These are phyloP conservation scores for Zea luxurians DNA, from an alignment of 176 grass and related monocot species.

Conservation along the genomic window DNA sequence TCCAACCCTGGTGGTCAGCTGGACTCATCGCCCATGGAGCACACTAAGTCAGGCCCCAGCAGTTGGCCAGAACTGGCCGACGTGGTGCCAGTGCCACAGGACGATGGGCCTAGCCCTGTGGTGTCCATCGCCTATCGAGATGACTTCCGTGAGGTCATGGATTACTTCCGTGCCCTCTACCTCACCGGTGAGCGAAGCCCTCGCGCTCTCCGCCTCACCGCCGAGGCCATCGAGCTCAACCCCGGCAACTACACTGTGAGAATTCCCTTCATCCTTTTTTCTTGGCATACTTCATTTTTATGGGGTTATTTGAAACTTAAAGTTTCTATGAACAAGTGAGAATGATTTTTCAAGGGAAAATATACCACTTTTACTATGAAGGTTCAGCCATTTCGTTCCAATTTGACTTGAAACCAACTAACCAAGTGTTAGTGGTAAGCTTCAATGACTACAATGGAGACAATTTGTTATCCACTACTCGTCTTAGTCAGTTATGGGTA, in stretches of 20 bases:
- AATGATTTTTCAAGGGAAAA: not conserved
- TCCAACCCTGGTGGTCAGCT: not conserved
- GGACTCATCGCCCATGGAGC: conserved; percentile 5
- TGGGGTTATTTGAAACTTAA: not conserved
- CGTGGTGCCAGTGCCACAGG: conserved; percentile 68
- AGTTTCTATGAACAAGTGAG: not conserved
- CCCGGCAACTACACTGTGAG: conserved; percentile 87
- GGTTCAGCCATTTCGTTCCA: not conserved
- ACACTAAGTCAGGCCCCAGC: conserved; percentile 38
- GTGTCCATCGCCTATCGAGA: conserved; percentile 69
- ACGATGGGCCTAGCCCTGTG: conserved; percentile 68
- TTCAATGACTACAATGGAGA: not conserved
- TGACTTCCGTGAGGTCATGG: conserved; percentile 85
- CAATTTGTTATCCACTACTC: not conserved
- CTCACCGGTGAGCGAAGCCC: conserved; percentile 55
- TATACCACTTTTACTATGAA: not conserved
- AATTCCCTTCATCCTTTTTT: not conserved
- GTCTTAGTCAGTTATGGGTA: not conserved
- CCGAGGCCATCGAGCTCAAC: conserved; percentile 72
- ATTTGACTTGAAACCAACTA: not conserved
- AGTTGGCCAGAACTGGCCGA: conserved; percentile 68
- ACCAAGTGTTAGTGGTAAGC: not conserved
- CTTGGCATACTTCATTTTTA: not conserved
- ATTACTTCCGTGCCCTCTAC: conserved; percentile 94
- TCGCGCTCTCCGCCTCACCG: conserved; percentile 68